A percentile compares a stretch with the other conserved stretches of the same genome.
Evolutionary conservation across 2,329 filamentous ascomycete genomes (phyloP).

Genomic region (Colletotrichum paranaense): DNA sequence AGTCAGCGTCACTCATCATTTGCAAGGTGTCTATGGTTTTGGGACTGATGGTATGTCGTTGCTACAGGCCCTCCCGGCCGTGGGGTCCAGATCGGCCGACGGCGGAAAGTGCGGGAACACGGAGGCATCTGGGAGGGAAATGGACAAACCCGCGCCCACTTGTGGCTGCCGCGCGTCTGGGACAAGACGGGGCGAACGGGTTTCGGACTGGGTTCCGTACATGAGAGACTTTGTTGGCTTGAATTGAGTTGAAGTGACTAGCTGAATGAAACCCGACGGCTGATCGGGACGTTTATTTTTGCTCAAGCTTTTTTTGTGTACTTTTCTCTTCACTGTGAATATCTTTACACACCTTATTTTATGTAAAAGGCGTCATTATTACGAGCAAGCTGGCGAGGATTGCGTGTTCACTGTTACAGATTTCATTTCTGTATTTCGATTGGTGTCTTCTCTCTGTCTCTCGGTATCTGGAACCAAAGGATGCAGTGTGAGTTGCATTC

Average conservation of each 20-base stretch:
- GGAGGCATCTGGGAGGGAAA: not conserved
- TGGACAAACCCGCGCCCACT: not conserved
- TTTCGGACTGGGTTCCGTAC: slow-evolving; percentile 13
- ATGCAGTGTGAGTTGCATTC: slow-evolving; percentile 6
- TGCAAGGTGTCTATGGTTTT: not conserved
- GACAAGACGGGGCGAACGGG: not conserved
- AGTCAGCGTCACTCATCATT: not conserved
- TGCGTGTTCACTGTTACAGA: not conserved
- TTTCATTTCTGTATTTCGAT: not conserved
- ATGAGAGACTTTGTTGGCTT: not conserved
- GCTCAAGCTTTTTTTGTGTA: not conserved
- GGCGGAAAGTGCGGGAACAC: slow-evolving; percentile 17
- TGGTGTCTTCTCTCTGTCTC: not conserved
- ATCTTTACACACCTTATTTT: not conserved
- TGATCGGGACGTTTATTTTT: not conserved
- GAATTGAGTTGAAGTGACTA: not conserved
- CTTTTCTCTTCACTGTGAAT: too few relatives aligned
- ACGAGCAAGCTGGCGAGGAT: slow-evolving; percentile 8
- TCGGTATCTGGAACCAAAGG: not conserved
- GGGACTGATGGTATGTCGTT: not conserved
- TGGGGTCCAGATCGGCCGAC: slow-evolving; percentile 3
- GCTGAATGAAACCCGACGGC: not conserved
- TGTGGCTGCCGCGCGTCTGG: not conserved
- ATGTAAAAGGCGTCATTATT: slow-evolving; percentile 1
- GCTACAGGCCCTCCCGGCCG: not conserved